Percentiles rank a stretch among this genome's conserved stretches.
Evolutionary conservation across 805 yeast genomes (phyloP).

Genomic region (Sugiyamaella valdiviana): DNA sequence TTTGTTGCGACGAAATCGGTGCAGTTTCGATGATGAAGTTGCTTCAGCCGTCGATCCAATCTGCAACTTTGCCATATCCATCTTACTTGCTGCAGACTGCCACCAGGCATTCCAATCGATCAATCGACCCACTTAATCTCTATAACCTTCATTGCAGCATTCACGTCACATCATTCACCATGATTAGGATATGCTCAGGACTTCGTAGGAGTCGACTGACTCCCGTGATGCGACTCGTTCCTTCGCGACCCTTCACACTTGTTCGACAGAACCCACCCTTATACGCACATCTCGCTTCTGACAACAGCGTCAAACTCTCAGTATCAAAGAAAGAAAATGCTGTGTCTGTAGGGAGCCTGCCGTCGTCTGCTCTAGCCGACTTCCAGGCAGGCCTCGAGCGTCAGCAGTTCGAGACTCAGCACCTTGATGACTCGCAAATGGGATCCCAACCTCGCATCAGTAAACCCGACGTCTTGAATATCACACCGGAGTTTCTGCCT

Average conservation of each 20-base stretch:
- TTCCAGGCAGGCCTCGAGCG: not conserved
- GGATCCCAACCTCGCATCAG: not conserved
- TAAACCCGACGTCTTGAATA: slow-evolving; percentile 8
- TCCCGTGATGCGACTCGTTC: not conserved
- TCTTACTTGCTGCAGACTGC: too few species aligned
- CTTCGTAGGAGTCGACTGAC: not conserved
- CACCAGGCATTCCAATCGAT: too few species aligned
- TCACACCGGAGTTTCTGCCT: slow-evolving; percentile 22
- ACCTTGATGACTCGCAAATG: not conserved
- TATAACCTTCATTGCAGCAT: too few species aligned
- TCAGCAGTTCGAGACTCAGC: not conserved
- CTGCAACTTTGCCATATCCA: too few species aligned
- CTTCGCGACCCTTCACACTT: not conserved
- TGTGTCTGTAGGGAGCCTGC: slow-evolving; percentile 24
- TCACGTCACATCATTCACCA: too few species aligned
- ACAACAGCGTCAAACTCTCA: slow-evolving; percentile 14
- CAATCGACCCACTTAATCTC: too few species aligned
- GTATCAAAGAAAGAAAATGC: slow-evolving; percentile 21
- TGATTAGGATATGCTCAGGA: too few species aligned
- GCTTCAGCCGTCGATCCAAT: too few species aligned
- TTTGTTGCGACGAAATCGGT: too few species aligned
- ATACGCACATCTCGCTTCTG: slow-evolving; percentile 10
- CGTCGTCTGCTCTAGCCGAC: not conserved
- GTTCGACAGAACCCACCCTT: slow-evolving; percentile 9
- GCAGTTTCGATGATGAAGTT: too few species aligned